phyloP scores from a whole-genome alignment of 768 basidiomycete species.

The Suillus luteus region DNA sequence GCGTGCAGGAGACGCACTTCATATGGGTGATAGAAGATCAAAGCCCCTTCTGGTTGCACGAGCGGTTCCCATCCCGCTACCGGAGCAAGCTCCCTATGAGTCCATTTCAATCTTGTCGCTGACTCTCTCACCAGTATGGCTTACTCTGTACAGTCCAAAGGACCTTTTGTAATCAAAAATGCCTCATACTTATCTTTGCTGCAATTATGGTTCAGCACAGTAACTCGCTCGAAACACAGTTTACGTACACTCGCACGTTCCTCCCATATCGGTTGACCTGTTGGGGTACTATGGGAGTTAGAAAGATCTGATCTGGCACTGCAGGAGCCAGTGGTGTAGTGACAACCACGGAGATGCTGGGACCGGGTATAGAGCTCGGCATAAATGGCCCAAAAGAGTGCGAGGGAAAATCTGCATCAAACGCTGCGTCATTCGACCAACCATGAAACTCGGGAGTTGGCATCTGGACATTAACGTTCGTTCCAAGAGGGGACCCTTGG shows the following conservation, averaged over 20 bases:
- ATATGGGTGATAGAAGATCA: slow-evolving; percentile 48
- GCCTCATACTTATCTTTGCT: not conserved
- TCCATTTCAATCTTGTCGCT: not conserved
- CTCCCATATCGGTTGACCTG: not conserved
- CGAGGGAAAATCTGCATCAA: not conserved
- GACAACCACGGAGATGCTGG: not conserved
- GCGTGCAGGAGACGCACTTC: slow-evolving; percentile 33
- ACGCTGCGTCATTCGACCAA: not conserved
- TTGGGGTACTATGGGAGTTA: not conserved
- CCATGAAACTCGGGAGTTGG: not conserved
- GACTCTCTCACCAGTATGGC: not conserved
- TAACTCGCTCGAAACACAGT: not conserved
- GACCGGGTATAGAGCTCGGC: not conserved
- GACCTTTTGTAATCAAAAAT: not conserved
- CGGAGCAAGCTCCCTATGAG: not conserved
- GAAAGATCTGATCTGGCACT: not conserved
- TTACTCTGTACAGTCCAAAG: slow-evolving; percentile 1
- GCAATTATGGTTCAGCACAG: not conserved
- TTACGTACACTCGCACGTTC: not conserved
- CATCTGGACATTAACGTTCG: not conserved
- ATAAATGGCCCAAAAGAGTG: not conserved
- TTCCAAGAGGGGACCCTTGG: slow-evolving; percentile 9
- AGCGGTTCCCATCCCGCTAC: slow-evolving; percentile 42
- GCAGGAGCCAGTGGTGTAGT: not conserved
- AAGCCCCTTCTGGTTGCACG: slow-evolving; percentile 56